A percentile compares a stretch with the other conserved stretches of the same genome.
Conservation (phyloP, 805 yeast genomes). For the Maudiozyma barnettii region DNA sequence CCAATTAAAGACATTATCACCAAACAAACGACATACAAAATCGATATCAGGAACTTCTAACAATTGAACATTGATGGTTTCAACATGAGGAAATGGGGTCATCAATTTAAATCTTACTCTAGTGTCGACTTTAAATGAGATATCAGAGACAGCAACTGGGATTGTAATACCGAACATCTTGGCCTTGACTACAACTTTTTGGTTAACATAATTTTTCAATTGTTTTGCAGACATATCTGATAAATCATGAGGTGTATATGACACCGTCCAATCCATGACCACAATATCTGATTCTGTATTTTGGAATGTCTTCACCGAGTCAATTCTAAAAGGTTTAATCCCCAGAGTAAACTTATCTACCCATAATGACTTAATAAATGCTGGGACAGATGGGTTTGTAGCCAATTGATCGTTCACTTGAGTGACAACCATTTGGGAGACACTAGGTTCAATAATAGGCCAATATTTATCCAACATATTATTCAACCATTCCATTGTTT, state of each 20-base stretch:
- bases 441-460: slow-evolving; percentile 81
- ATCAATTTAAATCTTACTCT: slow-evolving; percentile 85
- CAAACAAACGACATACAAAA: slow-evolving; percentile 61
- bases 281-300: slow-evolving; percentile 89
- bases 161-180: slow-evolving; percentile 73
- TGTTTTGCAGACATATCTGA: slow-evolving; percentile 83
- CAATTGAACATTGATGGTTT: slow-evolving; percentile 78
- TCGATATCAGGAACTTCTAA: slow-evolving; percentile 85
- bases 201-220: slow-evolving; percentile 73
- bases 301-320: slow-evolving; percentile 77
- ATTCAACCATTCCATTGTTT: slow-evolving; percentile 93
- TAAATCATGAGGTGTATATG: slow-evolving; percentile 84
- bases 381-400: slow-evolving; percentile 63
- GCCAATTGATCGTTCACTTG: slow-evolving; percentile 80
- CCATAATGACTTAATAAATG: slow-evolving; percentile 75
- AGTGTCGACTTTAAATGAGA: slow-evolving; percentile 63
- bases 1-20: slow-evolving; percentile 78
- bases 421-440: slow-evolving; percentile 76
- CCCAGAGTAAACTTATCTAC: slow-evolving; percentile 86
- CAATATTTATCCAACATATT: slow-evolving; percentile 84
- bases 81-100: slow-evolving; percentile 85
- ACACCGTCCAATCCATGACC: slow-evolving; percentile 94
- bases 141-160: slow-evolving; percentile 72
- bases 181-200: slow-evolving; percentile 66
- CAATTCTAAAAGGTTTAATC: slow-evolving; percentile 91